Evolutionary conservation across 2,329 filamentous ascomycete species (phyloP).

Genomic region (Pseudogymnoascus sp.): DNA sequence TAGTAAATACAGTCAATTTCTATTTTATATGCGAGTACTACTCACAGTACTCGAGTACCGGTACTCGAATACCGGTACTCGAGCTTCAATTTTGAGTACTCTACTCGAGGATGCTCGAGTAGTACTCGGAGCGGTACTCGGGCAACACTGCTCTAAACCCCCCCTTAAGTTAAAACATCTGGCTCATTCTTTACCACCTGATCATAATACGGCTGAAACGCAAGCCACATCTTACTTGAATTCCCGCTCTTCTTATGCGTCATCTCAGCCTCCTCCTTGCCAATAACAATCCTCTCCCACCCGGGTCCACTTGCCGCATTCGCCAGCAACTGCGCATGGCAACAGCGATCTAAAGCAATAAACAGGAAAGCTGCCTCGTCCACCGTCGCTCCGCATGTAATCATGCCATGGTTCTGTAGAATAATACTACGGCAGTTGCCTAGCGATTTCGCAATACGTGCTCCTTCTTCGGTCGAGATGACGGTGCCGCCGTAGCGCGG

Average conservation of each 20-base stretch:
- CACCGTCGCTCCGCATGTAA: constrained; percentile 41
- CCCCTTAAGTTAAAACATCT: not conserved
- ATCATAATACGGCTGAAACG: constrained; percentile 10
- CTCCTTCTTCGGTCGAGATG: constrained; percentile 42
- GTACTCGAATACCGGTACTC: too few species aligned
- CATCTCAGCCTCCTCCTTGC: constrained; percentile 52
- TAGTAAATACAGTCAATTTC: too few species aligned
- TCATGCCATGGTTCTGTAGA: constrained; percentile 44
- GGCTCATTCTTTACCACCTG: constrained; percentile 8
- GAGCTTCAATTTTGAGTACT: too few species aligned
- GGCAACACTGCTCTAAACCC: too few species aligned
- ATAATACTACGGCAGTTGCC: constrained; percentile 42
- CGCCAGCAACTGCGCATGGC: constrained; percentile 41
- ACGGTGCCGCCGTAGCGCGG: constrained; percentile 44
- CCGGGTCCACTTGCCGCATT: constrained; percentile 50
- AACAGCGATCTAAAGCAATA: constrained; percentile 38
- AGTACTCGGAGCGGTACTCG: too few species aligned
- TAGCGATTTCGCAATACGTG: constrained; percentile 38
- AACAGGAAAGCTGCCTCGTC: constrained; percentile 45
- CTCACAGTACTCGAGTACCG: too few species aligned
- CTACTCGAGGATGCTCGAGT: too few species aligned
- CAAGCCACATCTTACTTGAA: constrained; percentile 10
- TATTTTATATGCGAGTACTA: too few species aligned
- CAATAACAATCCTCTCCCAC: constrained; percentile 54
- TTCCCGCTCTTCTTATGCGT: not conserved